These are phyloP conservation scores for Adansonia digitata DNA, from an alignment of 345 rosid species.

Conservation along the genomic window DNA sequence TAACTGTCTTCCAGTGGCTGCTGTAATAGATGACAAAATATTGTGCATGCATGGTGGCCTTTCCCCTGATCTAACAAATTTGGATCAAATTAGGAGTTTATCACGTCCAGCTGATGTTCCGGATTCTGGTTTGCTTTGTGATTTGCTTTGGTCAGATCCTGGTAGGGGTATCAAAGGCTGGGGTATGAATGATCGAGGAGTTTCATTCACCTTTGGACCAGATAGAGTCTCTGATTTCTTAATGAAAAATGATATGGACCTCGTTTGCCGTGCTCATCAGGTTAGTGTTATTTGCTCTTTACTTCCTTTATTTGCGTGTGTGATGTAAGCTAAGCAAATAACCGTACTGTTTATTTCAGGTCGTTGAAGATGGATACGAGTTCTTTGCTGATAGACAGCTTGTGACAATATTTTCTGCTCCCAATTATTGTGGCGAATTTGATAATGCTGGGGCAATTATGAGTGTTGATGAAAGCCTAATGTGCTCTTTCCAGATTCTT, in stretches of 20 bases:
- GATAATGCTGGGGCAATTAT: slow-evolving; percentile 95
- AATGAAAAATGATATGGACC: slow-evolving; percentile 75
- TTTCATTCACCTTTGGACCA: slow-evolving; percentile 78
- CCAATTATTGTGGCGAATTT: slow-evolving; percentile 92
- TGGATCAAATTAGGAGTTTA: slow-evolving; percentile 72
- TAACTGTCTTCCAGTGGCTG: slow-evolving; percentile 92
- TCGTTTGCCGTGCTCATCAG: slow-evolving; percentile 94
- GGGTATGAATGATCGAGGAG: slow-evolving; percentile 94
- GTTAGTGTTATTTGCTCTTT: slow-evolving; percentile 26
- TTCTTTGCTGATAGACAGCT: slow-evolving; percentile 86
- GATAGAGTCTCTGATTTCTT: slow-evolving; percentile 69
- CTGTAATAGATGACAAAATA: slow-evolving; percentile 80
- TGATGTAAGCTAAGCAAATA: slow-evolving; percentile 7
- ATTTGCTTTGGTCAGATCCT: slow-evolving; percentile 94
- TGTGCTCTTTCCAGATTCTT: slow-evolving; percentile 93
- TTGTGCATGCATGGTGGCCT: slow-evolving; percentile 97
- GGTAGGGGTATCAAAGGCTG: slow-evolving; percentile 69
- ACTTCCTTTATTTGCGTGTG: background rate
- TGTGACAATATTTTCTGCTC: slow-evolving; percentile 88
- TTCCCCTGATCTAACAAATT: slow-evolving; percentile 68
- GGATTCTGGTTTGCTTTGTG: slow-evolving; percentile 84
- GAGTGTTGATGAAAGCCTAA: slow-evolving; percentile 88
- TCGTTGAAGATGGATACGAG: slow-evolving; percentile 93
- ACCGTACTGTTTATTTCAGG: slow-evolving; percentile 35
- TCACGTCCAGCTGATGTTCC: slow-evolving; percentile 85